phyloP scores from a whole-genome alignment of 2,329 filamentous ascomycete species.

The Stenocarpella maydis region DNA sequence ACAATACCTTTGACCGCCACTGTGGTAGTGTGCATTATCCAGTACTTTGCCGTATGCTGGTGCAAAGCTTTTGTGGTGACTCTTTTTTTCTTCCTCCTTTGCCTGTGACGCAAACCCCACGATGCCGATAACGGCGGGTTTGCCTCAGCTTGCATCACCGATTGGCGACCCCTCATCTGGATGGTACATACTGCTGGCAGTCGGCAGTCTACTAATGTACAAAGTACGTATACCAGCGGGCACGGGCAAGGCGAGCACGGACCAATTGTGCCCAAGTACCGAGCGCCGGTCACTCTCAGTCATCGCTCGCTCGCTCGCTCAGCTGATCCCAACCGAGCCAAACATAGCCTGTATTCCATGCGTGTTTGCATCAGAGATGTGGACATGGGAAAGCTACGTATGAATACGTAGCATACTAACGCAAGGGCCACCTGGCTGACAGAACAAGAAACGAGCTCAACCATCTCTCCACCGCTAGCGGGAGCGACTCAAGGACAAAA shows the following conservation, averaged over 20 bases:
- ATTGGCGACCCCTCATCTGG: constrained; percentile 19
- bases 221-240: no score
- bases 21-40: not conserved
- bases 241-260: not conserved
- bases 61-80: constrained; percentile 9
- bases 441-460: not conserved
- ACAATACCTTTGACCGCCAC: constrained; percentile 21
- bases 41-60: not conserved
- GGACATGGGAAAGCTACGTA: constrained; percentile 9
- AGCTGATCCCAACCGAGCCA: not conserved
- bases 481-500: constrained; percentile 20
- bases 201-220: no score
- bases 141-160: constrained; percentile 19
- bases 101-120: constrained; percentile 16
- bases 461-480: constrained; percentile 22
- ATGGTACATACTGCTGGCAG: not conserved
- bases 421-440: constrained; percentile 10
- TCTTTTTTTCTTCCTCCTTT: not conserved
- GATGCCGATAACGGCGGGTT: constrained; percentile 27
- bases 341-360: not conserved
- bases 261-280: not conserved
- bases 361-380: constrained; percentile 13
- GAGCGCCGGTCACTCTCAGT: not conserved
- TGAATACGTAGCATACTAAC: not conserved
- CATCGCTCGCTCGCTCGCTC: no score